These are phyloP conservation scores for Neopestalotiopsis sp. DNA, from an alignment of 2,329 filamentous ascomycete species.

Conservation along the genomic window DNA sequence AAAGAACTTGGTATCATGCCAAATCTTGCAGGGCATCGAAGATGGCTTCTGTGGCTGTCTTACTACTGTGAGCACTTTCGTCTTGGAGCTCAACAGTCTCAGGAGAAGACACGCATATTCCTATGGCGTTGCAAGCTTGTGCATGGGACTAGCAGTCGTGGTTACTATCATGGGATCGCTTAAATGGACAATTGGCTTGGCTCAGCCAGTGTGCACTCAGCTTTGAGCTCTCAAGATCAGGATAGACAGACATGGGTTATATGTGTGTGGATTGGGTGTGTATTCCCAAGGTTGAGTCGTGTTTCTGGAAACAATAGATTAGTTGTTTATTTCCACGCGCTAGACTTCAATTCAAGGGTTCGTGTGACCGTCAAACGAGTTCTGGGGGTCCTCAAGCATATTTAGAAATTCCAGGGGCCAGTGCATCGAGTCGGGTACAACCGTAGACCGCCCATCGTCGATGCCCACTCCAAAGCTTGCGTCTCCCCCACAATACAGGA, in stretches of 20 bases:
- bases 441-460: neutral
- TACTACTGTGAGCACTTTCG: neutral
- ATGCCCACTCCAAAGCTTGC: neutral
- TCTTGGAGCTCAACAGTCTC: neutral
- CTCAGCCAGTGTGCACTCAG: neutral
- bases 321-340: neutral
- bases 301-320: neutral
- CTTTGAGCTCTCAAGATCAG: neutral
- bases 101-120: neutral
- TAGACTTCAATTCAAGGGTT: neutral
- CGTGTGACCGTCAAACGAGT: neutral
- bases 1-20: neutral
- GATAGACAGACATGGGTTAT: too few relatives aligned
- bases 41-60: slow-evolving; percentile 5
- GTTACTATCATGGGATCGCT: neutral
- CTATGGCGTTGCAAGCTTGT: neutral
- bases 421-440: slow-evolving; percentile 4
- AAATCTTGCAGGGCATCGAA: slow-evolving; percentile 6
- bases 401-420: neutral
- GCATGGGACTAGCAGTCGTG: neutral
- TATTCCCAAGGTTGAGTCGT: too few relatives aligned
- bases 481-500: neutral
- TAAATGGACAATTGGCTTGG: neutral
- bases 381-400: neutral
- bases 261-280: too few relatives aligned